A percentile compares a stretch with the other conserved stretches of the same genome.
phyloP scores from a whole-genome alignment of 1,284 basidiomycete genomes.

The Rhodotorula sp. region DNA sequence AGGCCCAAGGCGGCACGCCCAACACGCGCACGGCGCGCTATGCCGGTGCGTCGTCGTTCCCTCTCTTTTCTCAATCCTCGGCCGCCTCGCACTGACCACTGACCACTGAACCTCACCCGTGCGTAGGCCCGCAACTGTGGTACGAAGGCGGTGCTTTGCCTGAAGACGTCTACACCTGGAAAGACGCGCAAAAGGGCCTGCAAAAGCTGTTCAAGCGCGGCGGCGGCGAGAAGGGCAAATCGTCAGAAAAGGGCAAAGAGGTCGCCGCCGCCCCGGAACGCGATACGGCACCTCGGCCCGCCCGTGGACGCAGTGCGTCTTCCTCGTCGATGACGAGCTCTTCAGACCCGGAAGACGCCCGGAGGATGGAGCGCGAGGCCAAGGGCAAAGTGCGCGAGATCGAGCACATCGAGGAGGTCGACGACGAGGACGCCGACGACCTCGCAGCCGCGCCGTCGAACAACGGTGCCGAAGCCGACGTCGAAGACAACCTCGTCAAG shows the following conservation, averaged over 20 bases:
- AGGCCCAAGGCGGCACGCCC: slow-evolving; percentile 21
- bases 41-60: slow-evolving; percentile 25
- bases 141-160: slow-evolving; percentile 35
- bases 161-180: slow-evolving; percentile 35
- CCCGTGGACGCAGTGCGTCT: slow-evolving; percentile 1
- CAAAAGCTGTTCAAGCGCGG: slow-evolving; percentile 34
- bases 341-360: slow-evolving; percentile 15
- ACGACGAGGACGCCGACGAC: slow-evolving; percentile 26
- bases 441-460: background rate
- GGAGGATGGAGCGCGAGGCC: slow-evolving; percentile 31
- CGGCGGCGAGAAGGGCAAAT: background rate
- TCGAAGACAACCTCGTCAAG: slow-evolving; percentile 8
- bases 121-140: slow-evolving; percentile 36
- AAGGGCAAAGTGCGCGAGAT: slow-evolving; percentile 34
- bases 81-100: background rate
- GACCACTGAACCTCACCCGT: background rate
- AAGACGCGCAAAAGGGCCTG: slow-evolving; percentile 28
- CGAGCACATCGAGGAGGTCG: slow-evolving; percentile 39
- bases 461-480: background rate
- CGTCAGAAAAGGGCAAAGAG: slow-evolving; percentile 1
- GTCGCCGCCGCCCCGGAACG: background rate
- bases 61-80: background rate
- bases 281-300: slow-evolving; percentile 1
- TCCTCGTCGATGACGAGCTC: slow-evolving; percentile 2
- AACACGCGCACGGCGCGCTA: slow-evolving; percentile 26